Conservation (phyloP, 2,329 filamentous ascomycete genomes). For the Talaromyces albobiverticillius region DNA sequence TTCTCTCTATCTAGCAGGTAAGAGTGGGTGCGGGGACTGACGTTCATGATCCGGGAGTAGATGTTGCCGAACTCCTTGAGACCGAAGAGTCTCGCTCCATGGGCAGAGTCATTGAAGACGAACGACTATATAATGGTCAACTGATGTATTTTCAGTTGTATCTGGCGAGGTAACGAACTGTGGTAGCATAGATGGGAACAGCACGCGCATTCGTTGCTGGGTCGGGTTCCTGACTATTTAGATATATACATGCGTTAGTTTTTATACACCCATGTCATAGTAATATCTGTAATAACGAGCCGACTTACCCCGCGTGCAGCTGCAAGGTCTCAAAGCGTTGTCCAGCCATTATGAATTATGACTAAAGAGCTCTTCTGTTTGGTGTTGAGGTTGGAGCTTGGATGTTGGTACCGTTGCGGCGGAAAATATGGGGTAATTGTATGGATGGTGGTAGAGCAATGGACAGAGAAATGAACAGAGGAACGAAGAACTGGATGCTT, state of each 20-base stretch:
- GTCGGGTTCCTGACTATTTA: conserved; percentile 71
- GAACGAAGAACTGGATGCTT: no score
- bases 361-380: no score
- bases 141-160: neutral
- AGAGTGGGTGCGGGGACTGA: conserved; percentile 42
- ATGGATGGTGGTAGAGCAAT: no score
- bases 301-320: conserved; percentile 73
- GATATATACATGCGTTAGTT: no score
- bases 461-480: no score
- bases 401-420: no score
- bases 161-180: conserved; percentile 44
- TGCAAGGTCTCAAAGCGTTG: conserved; percentile 77
- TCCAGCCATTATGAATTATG: conserved; percentile 28
- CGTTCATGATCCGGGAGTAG: conserved; percentile 95
- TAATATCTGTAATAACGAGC: conserved; percentile 11
- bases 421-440: no score
- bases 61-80: conserved; percentile 98
- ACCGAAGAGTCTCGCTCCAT: conserved; percentile 90
- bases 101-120: conserved; percentile 92
- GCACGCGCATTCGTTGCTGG: conserved; percentile 79
- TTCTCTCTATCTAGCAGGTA: neutral
- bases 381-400: no score
- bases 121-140: conserved; percentile 60
- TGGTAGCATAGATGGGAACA: conserved; percentile 93
- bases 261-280: no score